Base-by-base conservation (phyloP, 805 yeast genomes). In the Myxozyma monticola region DNA sequence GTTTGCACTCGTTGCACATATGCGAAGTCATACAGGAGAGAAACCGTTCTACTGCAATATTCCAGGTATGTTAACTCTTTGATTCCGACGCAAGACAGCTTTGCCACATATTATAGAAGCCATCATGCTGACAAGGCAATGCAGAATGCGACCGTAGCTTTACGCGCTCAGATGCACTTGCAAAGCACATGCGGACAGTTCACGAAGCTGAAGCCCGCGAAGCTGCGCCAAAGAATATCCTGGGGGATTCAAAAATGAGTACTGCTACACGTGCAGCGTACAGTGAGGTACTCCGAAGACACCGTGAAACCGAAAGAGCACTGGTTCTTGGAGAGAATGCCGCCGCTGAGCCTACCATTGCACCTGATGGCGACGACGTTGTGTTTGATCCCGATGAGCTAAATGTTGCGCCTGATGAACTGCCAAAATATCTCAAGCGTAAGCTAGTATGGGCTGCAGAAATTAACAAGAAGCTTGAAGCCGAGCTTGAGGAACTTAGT, bases 1-100 rank as follows among this genome's bases (percentile, higher is more conserved):
- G 42, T 77, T 77, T 65, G 83, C 84, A 0, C 70, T 85, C 28
- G 71, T 81, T 0, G 72, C 84, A 0, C 91, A 84, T 62, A 70
- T 83, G 57, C 65, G 87, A 48, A 72, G 79, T 1, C 91, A 85
- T 63, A 79, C 85, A 0, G 82, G 84, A 1, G 85, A 83, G 59
- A 75, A 75, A 59, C 87, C 87, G 30, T 81, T 76, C 57, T 76
- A 72, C 59, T 85, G 91, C 64, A 73, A 77, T 1, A 69, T 83
- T 12, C 86, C 58, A 30, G 56, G 56, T 47, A 28, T 3, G 56
- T 33, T 3, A 7, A 37, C 12, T 24, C 25, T 20, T 24, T 26
- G 3, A 2, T 28, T 22, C 17, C 12, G 14, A 18, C 37, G 25
- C 10, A 30, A 21, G 17, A 22, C 29, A n/a, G 8, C 22, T 29